phyloP scores from a whole-genome alignment of 176 grass and related monocot genomes.

The Neostapfia colusana region DNA sequence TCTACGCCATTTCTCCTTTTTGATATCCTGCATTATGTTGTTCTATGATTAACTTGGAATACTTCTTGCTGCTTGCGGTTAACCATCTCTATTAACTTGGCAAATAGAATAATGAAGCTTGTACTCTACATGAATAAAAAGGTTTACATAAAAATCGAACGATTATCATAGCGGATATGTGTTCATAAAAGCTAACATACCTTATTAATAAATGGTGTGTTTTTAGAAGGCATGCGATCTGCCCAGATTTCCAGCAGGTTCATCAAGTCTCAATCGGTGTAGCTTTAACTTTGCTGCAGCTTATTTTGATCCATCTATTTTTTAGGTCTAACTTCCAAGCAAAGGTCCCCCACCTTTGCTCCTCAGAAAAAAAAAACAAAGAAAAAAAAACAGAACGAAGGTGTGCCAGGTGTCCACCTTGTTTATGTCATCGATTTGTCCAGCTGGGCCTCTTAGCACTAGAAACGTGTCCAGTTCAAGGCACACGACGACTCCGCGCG shows the following conservation, averaged over 20 bases:
- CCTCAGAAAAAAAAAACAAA: neutral
- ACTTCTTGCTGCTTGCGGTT: too few species aligned
- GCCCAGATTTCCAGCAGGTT: conserved; percentile 18
- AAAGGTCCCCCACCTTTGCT: conserved; percentile 30
- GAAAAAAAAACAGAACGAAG: conserved; percentile 5
- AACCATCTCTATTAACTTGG: neutral
- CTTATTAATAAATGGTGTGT: conserved; percentile 18
- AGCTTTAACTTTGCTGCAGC: conserved; percentile 19
- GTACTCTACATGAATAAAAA: neutral
- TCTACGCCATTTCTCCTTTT: neutral
- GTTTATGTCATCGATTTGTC: conserved; percentile 23
- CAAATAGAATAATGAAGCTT: conserved; percentile 1
- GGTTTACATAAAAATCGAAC: neutral
- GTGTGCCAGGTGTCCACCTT: conserved; percentile 29
- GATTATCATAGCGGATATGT: conserved; percentile 4
- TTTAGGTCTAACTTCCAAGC: conserved; percentile 24
- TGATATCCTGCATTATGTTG: conserved; percentile 15
- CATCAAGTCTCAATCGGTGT: conserved; percentile 22
- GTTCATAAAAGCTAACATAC: conserved; percentile 30
- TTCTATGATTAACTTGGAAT: neutral
- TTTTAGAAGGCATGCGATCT: conserved; percentile 1
- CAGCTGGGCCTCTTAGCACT: conserved; percentile 34
- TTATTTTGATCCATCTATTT: neutral
- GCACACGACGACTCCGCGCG: conserved; percentile 27
- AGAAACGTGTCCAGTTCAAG: conserved; percentile 64